Percentiles rank a stretch among this genome's conserved stretches.
These are phyloP conservation scores for Panaeolus cyanescens DNA, from an alignment of 768 basidiomycete species.

Conservation along the genomic window DNA sequence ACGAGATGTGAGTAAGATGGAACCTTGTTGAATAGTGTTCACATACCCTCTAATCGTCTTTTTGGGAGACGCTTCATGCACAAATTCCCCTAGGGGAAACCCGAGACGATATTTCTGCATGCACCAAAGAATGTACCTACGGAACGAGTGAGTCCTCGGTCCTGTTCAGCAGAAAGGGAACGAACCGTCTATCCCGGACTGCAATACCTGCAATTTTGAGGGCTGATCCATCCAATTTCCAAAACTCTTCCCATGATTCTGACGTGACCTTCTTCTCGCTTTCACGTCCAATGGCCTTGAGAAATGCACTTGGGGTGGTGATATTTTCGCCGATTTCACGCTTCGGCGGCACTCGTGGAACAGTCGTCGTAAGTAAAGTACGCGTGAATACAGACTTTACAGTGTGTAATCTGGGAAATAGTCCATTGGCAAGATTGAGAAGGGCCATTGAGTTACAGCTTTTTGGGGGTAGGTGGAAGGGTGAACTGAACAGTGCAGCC, in stretches of 20 bases:
- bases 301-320: slow-evolving; percentile 59
- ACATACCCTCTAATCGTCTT: slow-evolving; percentile 82
- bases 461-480: not conserved
- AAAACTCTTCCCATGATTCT: slow-evolving; percentile 75
- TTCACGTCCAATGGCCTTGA: slow-evolving; percentile 73
- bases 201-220: slow-evolving; percentile 67
- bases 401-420: not conserved
- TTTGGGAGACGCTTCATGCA: slow-evolving; percentile 65
- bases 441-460: not conserved
- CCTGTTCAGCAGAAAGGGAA: slow-evolving; percentile 7
- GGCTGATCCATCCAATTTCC: slow-evolving; percentile 56
- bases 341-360: not conserved
- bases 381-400: not conserved
- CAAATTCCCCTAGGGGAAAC: slow-evolving; percentile 56
- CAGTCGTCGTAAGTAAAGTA: not conserved
- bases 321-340: slow-evolving; percentile 14
- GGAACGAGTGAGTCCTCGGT: not conserved
- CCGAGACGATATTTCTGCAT: slow-evolving; percentile 78
- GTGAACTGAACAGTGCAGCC: not conserved
- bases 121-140: slow-evolving; percentile 83
- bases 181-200: slow-evolving; percentile 73
- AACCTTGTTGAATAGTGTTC: not conserved
- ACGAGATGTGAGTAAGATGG: slow-evolving; percentile 2
- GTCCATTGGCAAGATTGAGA: not conserved
- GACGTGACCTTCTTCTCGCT: slow-evolving; percentile 63